Conservation (phyloP, 148 eudicot species). For the Silene conica region DNA sequence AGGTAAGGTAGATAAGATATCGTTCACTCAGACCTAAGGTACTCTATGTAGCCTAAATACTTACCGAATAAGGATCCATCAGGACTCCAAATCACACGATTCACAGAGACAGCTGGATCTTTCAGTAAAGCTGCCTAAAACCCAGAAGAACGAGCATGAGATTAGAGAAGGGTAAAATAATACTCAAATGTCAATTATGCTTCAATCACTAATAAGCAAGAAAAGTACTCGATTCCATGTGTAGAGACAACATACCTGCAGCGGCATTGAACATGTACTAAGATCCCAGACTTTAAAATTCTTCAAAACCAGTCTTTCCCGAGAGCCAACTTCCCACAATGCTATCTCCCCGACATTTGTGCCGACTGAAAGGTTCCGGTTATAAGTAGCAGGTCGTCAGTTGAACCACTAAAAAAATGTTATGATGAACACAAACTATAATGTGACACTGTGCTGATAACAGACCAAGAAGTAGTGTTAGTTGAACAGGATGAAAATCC, state of each 20-base stretch:
- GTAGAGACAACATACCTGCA: slow-evolving; percentile 41
- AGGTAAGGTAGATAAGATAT: neutral
- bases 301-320: slow-evolving; percentile 59
- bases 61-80: slow-evolving; percentile 87
- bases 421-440: neutral
- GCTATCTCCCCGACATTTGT: slow-evolving; percentile 73
- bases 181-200: neutral
- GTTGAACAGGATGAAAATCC: slow-evolving; percentile 87
- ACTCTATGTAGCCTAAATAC: slow-evolving; percentile 20
- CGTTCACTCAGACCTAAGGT: neutral
- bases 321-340: slow-evolving; percentile 81
- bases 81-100: slow-evolving; percentile 91
- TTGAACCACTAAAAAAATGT: neutral
- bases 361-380: slow-evolving; percentile 51
- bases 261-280: slow-evolving; percentile 51
- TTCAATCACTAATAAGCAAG: neutral
- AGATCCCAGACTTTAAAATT: slow-evolving; percentile 77
- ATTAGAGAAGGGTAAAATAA: neutral
- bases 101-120: slow-evolving; percentile 74
- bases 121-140: slow-evolving; percentile 65
- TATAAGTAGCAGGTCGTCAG: slow-evolving; percentile 4
- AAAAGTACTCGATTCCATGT: neutral
- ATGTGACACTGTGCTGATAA: neutral
- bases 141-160: slow-evolving; percentile 11
- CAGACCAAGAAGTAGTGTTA: slow-evolving; percentile 69